Conservation (phyloP, 1,284 basidiomycete genomes). For the Meira nashicola region DNA sequence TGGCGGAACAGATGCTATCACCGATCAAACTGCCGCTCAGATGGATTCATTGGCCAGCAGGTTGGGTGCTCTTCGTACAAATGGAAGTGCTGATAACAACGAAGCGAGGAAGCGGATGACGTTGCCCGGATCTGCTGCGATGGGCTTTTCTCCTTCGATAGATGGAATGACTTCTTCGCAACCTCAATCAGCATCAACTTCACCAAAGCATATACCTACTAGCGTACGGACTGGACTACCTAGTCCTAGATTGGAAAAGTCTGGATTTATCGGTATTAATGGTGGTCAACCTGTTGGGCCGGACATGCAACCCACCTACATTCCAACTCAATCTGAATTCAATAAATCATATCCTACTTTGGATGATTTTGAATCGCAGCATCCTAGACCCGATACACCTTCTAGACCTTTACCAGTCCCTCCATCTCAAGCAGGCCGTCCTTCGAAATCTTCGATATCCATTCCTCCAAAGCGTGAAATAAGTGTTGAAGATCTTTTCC, state of each 20-base stretch:
- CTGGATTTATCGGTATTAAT: neutral
- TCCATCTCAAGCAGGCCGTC: neutral
- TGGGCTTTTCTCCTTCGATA: neutral
- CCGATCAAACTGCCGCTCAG: neutral
- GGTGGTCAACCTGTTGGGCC: neutral
- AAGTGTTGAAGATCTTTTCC: conserved; percentile 43
- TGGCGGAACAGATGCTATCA: conserved; percentile 9
- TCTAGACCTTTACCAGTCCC: conserved; percentile 6
- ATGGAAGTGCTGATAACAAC: neutral
- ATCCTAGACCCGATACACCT: conserved; percentile 14
- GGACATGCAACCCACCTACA: conserved; percentile 15
- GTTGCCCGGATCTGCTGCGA: neutral
- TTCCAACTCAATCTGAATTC: conserved; percentile 33
- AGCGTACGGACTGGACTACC: neutral
- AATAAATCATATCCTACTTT: conserved; percentile 32
- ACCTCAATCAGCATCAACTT: neutral
- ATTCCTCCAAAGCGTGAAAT: conserved; percentile 19
- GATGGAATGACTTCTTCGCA: neutral
- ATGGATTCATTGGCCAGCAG: conserved; percentile 4
- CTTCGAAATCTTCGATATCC: neutral
- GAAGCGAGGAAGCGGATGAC: neutral
- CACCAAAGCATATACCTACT: neutral
- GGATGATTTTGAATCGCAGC: conserved; percentile 33
- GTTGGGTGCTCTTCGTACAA: conserved; percentile 5
- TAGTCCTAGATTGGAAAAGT: conserved; percentile 4